A percentile compares a stretch with the other conserved stretches of the same genome.
Evolutionary conservation across 2,329 filamentous ascomycete species (phyloP).

Genomic region (Zymoseptoria crescenta): DNA sequence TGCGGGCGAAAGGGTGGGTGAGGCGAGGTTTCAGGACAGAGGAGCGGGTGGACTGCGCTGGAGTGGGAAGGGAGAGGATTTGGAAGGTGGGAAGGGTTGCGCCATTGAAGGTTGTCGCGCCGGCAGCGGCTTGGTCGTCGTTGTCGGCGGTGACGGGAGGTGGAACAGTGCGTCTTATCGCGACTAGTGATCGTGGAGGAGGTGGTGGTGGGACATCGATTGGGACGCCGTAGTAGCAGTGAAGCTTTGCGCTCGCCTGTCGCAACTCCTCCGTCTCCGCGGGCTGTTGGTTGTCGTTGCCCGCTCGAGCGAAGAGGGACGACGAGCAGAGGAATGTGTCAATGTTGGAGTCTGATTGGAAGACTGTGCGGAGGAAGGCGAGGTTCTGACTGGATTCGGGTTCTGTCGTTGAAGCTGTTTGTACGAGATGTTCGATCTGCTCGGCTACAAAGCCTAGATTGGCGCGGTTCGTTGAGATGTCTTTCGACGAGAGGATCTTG

Average conservation of each 20-base stretch:
- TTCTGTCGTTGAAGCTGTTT: conserved; percentile 17
- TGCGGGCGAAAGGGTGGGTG: conserved; percentile 50
- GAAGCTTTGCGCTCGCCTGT: conserved; percentile 63
- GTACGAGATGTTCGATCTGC: conserved; percentile 20
- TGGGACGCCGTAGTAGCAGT: conserved; percentile 58
- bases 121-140: background rate
- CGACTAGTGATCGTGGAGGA: background rate
- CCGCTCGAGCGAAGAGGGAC: conserved; percentile 53
- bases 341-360: conserved; percentile 44
- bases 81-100: background rate
- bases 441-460: conserved; percentile 20
- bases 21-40: conserved; percentile 1
- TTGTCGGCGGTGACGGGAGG: background rate
- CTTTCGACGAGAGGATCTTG: conserved; percentile 39
- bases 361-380: conserved; percentile 31
- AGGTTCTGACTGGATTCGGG: conserved; percentile 41
- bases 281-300: conserved; percentile 34
- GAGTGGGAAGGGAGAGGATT: conserved; percentile 18
- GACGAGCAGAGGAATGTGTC: conserved; percentile 58
- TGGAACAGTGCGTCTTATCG: background rate
- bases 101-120: background rate
- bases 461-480: conserved; percentile 37
- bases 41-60: conserved; percentile 3
- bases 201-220: conserved; percentile 31
- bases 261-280: conserved; percentile 39